Conservation (phyloP, 2,329 filamentous ascomycete species). For the Dissoconium aciculare region DNA sequence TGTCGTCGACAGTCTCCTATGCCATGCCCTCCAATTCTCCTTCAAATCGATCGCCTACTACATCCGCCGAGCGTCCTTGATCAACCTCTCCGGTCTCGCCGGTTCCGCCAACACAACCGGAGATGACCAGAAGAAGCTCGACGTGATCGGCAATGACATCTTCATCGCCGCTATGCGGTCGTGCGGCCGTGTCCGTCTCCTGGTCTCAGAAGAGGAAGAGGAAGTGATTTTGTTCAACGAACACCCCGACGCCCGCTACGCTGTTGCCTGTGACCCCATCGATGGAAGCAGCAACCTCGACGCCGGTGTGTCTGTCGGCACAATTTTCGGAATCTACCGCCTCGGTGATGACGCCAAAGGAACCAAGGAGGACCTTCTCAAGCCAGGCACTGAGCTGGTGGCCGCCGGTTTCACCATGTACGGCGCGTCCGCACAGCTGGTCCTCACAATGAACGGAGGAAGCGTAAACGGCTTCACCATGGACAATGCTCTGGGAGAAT, state of each 20-base stretch:
- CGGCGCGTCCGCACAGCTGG: constrained; percentile 86
- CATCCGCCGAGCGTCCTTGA: constrained; percentile 86
- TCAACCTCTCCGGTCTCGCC: constrained; percentile 77
- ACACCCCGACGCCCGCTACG: constrained; percentile 64
- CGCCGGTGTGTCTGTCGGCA: constrained; percentile 92
- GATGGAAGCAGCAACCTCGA: constrained; percentile 96
- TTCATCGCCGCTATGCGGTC: constrained; percentile 93
- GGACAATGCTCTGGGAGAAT: constrained; percentile 91
- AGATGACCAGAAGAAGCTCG: constrained; percentile 98
- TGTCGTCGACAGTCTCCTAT: constrained; percentile 55
- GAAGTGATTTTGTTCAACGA: constrained; percentile 75
- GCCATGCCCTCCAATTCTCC: constrained; percentile 95
- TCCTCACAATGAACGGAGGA: constrained; percentile 90
- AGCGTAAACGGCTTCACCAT: constrained; percentile 95
- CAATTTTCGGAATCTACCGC: constrained; percentile 91
- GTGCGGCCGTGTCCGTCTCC: constrained; percentile 73
- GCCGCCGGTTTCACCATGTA: constrained; percentile 99
- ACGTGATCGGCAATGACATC: constrained; percentile 96
- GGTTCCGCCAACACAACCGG: constrained; percentile 90
- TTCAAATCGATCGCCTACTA: constrained; percentile 99
- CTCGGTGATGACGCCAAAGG: constrained; percentile 61
- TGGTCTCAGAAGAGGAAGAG: constrained; percentile 98
- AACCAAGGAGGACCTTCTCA: constrained; percentile 71
- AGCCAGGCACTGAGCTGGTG: constrained; percentile 78
- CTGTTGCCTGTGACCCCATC: constrained; percentile 93